Evolutionary conservation across 345 rosid genomes (phyloP).

Genomic region (Ailanthus altissimus): DNA sequence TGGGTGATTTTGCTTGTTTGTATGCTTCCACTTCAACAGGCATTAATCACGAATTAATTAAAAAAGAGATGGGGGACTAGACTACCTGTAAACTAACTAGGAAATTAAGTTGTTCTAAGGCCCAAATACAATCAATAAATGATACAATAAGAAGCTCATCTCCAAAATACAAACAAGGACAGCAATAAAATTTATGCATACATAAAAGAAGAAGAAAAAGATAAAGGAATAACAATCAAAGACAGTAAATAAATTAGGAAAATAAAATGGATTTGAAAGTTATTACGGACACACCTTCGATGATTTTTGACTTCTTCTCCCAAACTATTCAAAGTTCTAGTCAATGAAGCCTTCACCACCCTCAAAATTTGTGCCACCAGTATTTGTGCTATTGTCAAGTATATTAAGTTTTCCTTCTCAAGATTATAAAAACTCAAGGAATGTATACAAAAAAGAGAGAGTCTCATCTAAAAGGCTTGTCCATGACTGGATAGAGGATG

Average conservation of each 20-base stretch:
- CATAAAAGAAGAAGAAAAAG: not conserved
- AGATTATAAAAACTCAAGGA: no score
- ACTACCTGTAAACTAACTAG: not conserved
- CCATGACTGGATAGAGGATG: no score
- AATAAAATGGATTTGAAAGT: not conserved
- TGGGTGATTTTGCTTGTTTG: no score
- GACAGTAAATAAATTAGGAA: not conserved
- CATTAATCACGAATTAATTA: not conserved
- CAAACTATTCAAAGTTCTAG: constrained; percentile 84
- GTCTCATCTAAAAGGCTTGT: no score
- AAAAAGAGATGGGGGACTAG: not conserved
- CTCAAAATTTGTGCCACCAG: constrained; percentile 97
- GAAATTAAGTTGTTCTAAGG: not conserved
- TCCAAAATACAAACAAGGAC: not conserved
- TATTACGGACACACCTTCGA: constrained; percentile 61
- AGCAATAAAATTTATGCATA: not conserved
- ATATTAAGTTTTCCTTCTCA: no score
- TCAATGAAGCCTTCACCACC: constrained; percentile 86
- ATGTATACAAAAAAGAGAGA: no score
- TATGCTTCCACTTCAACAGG: no score
- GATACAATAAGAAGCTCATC: not conserved
- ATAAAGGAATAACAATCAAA: not conserved
- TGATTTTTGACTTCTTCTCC: constrained; percentile 80
- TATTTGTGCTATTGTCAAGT: no score
- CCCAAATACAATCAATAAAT: not conserved